Conservation (phyloP, 176 grass and related monocot genomes). For the Chrysopogon serrulatus region DNA sequence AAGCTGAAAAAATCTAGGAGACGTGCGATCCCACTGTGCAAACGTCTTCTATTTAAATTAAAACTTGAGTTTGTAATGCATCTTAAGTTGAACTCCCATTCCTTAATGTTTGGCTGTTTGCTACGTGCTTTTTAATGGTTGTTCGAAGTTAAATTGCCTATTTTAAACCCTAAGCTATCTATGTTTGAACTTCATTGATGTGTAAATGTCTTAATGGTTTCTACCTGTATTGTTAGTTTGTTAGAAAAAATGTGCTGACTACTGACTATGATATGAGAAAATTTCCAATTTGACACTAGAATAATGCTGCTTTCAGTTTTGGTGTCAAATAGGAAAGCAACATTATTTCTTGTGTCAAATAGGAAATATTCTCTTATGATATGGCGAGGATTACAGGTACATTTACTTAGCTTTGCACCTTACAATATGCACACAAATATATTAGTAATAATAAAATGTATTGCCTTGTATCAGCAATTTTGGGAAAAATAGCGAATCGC, state of each 20-base stretch:
- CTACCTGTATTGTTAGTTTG: neutral
- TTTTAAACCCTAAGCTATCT: neutral
- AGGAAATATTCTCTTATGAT: too few relatives aligned
- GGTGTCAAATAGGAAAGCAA: too few relatives aligned
- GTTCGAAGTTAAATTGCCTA: neutral
- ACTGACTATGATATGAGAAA: too few relatives aligned
- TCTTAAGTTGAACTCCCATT: too few relatives aligned
- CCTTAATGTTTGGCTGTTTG: neutral
- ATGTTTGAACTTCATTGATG: neutral
- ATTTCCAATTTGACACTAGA: too few relatives aligned
- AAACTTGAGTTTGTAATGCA: neutral
- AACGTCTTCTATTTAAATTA: neutral
- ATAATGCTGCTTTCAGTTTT: too few relatives aligned
- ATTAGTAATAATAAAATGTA: neutral
- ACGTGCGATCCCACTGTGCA: neutral
- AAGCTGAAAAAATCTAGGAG: neutral
- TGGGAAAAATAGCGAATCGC: neutral
- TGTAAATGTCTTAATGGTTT: neutral
- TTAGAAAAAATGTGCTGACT: neutral
- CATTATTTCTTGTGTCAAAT: too few relatives aligned
- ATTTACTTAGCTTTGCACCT: neutral
- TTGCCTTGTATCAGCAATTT: neutral
- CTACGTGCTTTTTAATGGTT: neutral
- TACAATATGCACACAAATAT: neutral
- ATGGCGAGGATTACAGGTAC: neutral